These are phyloP conservation scores for Mycena kentingensis DNA, from an alignment of 768 basidiomycete genomes.

Conservation along the genomic window DNA sequence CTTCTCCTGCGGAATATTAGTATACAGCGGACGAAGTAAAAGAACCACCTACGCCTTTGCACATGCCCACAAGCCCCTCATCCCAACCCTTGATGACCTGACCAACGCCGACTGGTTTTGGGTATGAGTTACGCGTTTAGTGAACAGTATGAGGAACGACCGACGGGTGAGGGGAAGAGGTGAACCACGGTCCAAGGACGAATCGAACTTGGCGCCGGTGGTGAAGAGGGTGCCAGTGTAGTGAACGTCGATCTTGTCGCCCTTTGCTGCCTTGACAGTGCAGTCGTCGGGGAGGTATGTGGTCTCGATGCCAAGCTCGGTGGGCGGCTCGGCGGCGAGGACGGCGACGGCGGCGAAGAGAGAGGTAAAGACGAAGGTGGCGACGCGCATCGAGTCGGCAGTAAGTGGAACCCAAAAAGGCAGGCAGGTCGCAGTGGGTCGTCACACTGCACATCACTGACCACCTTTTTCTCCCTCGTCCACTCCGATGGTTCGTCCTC, in stretches of 20 bases:
- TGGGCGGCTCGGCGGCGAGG: constrained; percentile 50
- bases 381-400: neutral
- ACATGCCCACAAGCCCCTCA: constrained; percentile 62
- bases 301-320: constrained; percentile 62
- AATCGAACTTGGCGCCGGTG: constrained; percentile 86
- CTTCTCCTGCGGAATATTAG: constrained; percentile 81
- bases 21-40: neutral
- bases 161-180: constrained; percentile 81
- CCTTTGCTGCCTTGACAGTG: constrained; percentile 52
- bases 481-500: constrained; percentile 48
- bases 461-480: constrained; percentile 40
- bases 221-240: constrained; percentile 81
- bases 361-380: constrained; percentile 43
- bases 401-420: constrained; percentile 21
- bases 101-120: constrained; percentile 63
- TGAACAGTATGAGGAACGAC: constrained; percentile 24
- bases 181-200: constrained; percentile 72
- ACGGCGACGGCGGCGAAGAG: constrained; percentile 51
- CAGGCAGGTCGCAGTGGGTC: too few species aligned
- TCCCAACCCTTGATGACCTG: constrained; percentile 91
- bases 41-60: neutral
- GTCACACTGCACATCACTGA: constrained; percentile 26
- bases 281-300: constrained; percentile 63
- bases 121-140: neutral
- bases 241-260: constrained; percentile 61